Base-by-base conservation (phyloP, 495 filamentous ascomycete species). In the Amphirosellinia nigrospora region DNA sequence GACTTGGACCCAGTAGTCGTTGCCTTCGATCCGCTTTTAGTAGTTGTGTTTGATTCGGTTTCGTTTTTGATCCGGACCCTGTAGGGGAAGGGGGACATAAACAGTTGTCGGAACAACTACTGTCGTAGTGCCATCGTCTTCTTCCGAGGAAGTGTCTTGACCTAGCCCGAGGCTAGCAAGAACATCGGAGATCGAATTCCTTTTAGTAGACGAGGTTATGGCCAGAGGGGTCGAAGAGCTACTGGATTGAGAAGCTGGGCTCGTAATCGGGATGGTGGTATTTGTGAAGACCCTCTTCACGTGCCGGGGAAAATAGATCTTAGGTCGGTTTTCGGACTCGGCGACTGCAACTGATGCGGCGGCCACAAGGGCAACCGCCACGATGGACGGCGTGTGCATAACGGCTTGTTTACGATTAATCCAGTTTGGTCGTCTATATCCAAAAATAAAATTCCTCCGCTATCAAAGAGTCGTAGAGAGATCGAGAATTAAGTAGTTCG, bases 231-330 rank as follows among this genome's bases (percentile, higher is more conserved):
- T 28, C 43, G 67, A 64, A 36, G 69, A 67, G 41, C 71, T 76
- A n/a, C 71, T 61, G 6, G 70, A 74, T 50, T 70, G 71, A 41
- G 74, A 73, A 4, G 74, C 71, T 7, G 71, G 64, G 59, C 78
- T 80, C 23, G 82, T 81, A 13, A 59, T 13, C 9, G 56, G 53
- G 53, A 84, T 81, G 15, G 84, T 87, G 53, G 76, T 73, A 70
- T 88, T 86, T 74, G 78, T 79, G 65, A 84, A 79, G 53, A 85
- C 81, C 41, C 89, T 85, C 79, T 88, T 90, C 69, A 90, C 81
- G 52, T 89, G 83, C 50, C 82, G 81, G 11, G 88, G 88, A 70
- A 89, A 88, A 78, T 90, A 90, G 71, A 84, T 84, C 72, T 79
- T 85, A 8, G 87, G 87, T 72, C 76, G 78, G 41, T 71, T 73